Base-by-base conservation (phyloP, 805 yeast species). In the Komagataella mondaviorum region DNA sequence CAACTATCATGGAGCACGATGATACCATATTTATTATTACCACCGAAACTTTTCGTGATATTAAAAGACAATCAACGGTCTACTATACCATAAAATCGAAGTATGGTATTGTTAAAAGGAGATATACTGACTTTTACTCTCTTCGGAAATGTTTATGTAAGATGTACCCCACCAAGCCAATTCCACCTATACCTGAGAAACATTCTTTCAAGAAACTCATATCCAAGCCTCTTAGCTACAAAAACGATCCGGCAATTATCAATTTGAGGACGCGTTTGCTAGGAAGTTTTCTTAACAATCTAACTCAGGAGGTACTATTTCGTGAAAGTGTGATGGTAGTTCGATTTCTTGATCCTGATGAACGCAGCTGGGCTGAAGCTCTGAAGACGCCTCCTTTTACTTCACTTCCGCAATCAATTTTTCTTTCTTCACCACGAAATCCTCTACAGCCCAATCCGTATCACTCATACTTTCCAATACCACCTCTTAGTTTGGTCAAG, bases 131-230 rank as follows among this genome's bases (percentile, higher is more conserved):
- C 64, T 93, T 93, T 61, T 95, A 83, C 58, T 81, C 90, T 45
- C 72, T 93, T 44, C 73, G 96, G 52, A 81, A 79, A 24, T 76
- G 82, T 4, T 69, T 93, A 39, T 69, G 80, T 2, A 79, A 81
- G 56, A 71, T 90, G 51, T 83, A 85, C 59, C 99, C 98, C 3
- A 80, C 95, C 4, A 67, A 86, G n/a, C 77, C 93, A 8, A 80
- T 93, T 7, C 98, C 99, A 3, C 96, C 97, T 0, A 88, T 93
- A n/a, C 99, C 99, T 0, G 85, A 83, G 62, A 86, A 85, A 60
- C 93, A 85, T 55, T 72, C 81, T 2, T 56, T 78, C 14, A 66
- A 76, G 47, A 55, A 60, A 45, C 54, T 65, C 17, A 53, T 68
- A 17, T 57, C 57, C 23, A 60, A 61, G 49, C 70, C 70, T 2